phyloP scores from a whole-genome alignment of 257 asterid species.

The Buddleja alternifolia region DNA sequence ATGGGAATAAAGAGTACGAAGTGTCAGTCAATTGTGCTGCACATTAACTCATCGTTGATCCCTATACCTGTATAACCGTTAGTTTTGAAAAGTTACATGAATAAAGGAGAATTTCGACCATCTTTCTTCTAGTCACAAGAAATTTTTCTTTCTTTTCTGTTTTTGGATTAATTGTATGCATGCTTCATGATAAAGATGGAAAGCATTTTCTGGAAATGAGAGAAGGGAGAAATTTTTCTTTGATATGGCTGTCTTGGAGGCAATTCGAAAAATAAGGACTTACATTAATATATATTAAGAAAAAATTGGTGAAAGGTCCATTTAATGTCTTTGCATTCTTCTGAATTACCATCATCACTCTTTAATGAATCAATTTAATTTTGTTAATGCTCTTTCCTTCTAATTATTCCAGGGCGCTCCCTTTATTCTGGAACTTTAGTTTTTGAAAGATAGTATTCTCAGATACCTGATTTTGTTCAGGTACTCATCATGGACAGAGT shows the following conservation, averaged over 20 bases:
- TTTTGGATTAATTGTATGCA: neutral
- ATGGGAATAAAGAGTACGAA: too few relatives aligned
- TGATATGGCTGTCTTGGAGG: neutral
- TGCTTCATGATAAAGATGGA: conserved; percentile 13
- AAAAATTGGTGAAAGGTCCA: neutral
- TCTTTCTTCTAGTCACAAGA: too few relatives aligned
- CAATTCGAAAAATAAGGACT: neutral
- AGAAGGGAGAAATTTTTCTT: neutral
- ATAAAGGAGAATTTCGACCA: neutral
- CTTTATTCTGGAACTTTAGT: neutral
- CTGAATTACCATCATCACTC: conserved; percentile 1
- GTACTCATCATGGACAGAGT: conserved; percentile 99
- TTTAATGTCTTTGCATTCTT: neutral
- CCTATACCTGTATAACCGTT: neutral
- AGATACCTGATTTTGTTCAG: conserved; percentile 45
- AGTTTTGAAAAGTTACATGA: neutral
- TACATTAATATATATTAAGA: neutral
- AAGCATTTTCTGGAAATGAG: neutral
- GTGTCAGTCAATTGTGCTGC: too few relatives aligned
- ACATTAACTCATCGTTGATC: too few relatives aligned
- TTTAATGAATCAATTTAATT: neutral
- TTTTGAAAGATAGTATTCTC: neutral
- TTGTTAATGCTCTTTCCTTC: neutral
- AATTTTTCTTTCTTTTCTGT: neutral
- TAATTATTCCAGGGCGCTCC: neutral